Evolutionary conservation across 306 rosid species (phyloP), one percentile per base, ranked within the genome.

Genomic region (Dalbergia cochinchinensis): DNA sequence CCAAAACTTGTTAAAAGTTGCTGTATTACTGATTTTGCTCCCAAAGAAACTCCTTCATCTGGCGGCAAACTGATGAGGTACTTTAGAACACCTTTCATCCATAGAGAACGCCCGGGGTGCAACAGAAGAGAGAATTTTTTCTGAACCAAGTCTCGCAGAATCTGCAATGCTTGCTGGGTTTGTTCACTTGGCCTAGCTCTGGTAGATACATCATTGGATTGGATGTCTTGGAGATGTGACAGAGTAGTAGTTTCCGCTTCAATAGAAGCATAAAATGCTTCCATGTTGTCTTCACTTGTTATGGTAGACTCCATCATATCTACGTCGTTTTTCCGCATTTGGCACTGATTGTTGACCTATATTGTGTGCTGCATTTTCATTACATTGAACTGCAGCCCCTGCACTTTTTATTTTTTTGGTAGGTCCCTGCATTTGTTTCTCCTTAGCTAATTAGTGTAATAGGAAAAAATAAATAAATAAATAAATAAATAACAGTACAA

Each of bases 211-310:
- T 4, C 59, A 65, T 48, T 1, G 31, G 31, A 26, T 1, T 26
- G 31, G 31, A 26, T 26, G 31, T 26, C 31, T 26, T 26, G 1
- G 1, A 26, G 31, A 26, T 26, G 31, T 26, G 31, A 26, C 31
- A 26, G 31, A 26, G 31, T 0, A 26, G 31, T 67, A 5, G 1
- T 31, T 35, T 20, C 84, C 34, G 84, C 65, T 73, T 81, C 70
- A 58, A 74, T 37, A 39, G 73, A 59, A 48, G 65, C 81, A 50
- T 82, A 82, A 75, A 82, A 75, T 69, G 57, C 69, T 48, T 82
- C 81, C 77, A 75, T 82, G 0, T 73, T 65, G 13, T 63, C 79
- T 72, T 80, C 67, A 53, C 15, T 64, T 26, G 31, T 26, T 41
- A 55, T 8, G 47, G 57, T 9, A 37, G 65, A 48, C 48, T 67